phyloP scores from a whole-genome alignment of 768 basidiomycete genomes.

The Suillus cothurnatus region DNA sequence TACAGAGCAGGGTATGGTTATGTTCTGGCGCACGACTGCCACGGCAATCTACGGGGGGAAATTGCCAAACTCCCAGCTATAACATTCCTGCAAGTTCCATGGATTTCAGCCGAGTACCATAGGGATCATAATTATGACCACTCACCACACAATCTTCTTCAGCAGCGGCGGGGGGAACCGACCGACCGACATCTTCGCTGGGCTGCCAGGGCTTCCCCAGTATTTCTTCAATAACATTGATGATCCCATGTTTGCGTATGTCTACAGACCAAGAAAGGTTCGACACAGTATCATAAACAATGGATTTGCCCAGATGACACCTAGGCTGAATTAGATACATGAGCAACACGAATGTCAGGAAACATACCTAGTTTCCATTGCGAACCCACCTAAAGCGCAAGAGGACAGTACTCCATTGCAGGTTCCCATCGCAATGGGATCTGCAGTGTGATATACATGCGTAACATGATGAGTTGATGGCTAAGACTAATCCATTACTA shows the following conservation, averaged over 20 bases:
- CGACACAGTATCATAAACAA: slow-evolving; percentile 91
- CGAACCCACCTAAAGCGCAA: slow-evolving; percentile 88
- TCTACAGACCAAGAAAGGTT: slow-evolving; percentile 86
- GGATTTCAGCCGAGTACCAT: neutral
- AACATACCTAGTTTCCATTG: slow-evolving; percentile 72
- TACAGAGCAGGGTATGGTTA: neutral
- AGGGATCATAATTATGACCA: slow-evolving; percentile 2
- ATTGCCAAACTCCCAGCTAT: slow-evolving; percentile 69
- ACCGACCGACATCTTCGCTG: slow-evolving; percentile 58
- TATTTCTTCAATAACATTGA: slow-evolving; percentile 73
- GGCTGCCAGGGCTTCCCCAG: slow-evolving; percentile 72
- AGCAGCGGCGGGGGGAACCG: slow-evolving; percentile 55
- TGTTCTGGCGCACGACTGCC: neutral
- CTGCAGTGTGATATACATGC: slow-evolving; percentile 92
- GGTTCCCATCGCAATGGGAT: slow-evolving; percentile 90
- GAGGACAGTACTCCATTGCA: slow-evolving; percentile 81
- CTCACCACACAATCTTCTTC: slow-evolving; percentile 77
- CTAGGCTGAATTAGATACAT: slow-evolving; percentile 31
- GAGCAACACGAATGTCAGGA: slow-evolving; percentile 4
- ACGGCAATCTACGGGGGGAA: slow-evolving; percentile 22
- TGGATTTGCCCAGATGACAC: slow-evolving; percentile 85
- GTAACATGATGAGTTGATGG: slow-evolving; percentile 80
- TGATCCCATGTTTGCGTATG: slow-evolving; percentile 79
- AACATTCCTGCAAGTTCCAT: slow-evolving; percentile 54
- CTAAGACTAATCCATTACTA: slow-evolving; percentile 33